These are phyloP conservation scores for Neopestalotiopsis sp. DNA, from an alignment of 2,329 filamentous ascomycete genomes.

Conservation along the genomic window DNA sequence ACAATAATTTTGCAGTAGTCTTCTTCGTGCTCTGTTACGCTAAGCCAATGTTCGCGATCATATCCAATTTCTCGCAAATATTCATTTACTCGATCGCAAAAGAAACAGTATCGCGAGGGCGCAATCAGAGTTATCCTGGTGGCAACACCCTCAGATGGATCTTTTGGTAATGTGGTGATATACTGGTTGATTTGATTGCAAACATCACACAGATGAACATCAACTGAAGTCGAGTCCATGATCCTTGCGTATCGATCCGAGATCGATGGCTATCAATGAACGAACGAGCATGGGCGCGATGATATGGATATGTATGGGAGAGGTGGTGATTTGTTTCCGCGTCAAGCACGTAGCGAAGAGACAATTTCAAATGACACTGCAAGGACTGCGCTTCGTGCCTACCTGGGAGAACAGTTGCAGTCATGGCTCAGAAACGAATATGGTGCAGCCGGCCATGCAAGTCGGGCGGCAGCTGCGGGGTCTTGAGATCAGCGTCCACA, in stretches of 20 bases:
- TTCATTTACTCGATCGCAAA: not conserved
- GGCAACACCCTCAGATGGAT: not conserved
- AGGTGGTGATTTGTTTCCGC: too few species aligned
- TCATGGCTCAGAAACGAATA: too few species aligned
- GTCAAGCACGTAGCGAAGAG: too few species aligned
- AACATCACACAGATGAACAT: not conserved
- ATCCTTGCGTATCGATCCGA: not conserved
- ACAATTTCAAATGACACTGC: too few species aligned
- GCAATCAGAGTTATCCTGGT: not conserved
- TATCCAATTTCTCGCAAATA: not conserved
- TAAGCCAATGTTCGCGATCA: not conserved
- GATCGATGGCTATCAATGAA: too few species aligned
- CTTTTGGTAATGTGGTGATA: not conserved
- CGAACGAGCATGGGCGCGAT: too few species aligned
- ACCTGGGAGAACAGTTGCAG: not conserved
- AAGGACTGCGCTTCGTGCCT: too few species aligned
- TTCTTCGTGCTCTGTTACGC: not conserved
- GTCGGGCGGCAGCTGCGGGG: too few species aligned
- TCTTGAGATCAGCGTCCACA: too few species aligned
- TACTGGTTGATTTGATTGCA: not conserved
- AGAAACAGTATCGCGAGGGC: not conserved
- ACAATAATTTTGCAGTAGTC: not conserved
- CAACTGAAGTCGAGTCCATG: not conserved
- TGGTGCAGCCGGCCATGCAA: too few species aligned
- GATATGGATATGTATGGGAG: too few species aligned